A percentile compares a stretch with the other conserved stretches of the same genome.
These are phyloP conservation scores for Mrakia hoshinonis DNA, from an alignment of 768 basidiomycete genomes.

Conservation along the genomic window DNA sequence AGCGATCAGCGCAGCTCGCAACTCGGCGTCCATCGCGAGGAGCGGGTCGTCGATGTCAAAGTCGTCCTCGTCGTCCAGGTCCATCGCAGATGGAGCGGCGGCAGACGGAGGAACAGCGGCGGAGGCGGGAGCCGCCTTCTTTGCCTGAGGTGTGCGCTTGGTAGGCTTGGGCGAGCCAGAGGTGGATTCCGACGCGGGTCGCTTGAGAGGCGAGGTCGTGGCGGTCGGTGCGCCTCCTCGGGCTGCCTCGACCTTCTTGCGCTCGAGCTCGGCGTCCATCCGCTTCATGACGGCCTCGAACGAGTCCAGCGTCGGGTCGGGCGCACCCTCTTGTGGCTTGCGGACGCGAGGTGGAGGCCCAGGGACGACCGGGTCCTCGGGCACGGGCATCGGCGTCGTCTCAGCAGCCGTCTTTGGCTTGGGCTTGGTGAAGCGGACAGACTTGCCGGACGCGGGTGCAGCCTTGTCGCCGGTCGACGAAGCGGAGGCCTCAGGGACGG, in stretches of 20 bases:
- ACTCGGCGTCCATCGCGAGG: constrained; percentile 75
- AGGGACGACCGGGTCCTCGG: constrained; percentile 15
- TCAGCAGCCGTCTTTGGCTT: neutral
- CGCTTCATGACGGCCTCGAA: constrained; percentile 95
- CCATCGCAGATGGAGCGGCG: constrained; percentile 31
- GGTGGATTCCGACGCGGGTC: neutral
- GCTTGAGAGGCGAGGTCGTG: constrained; percentile 3
- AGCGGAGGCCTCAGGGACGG: neutral
- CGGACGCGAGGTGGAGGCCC: constrained; percentile 11
- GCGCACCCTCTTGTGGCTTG: constrained; percentile 11
- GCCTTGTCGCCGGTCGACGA: constrained; percentile 1
- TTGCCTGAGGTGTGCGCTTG: neutral
- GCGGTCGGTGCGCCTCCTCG: constrained; percentile 27
- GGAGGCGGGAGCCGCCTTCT: neutral
- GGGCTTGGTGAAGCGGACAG: constrained; percentile 8
- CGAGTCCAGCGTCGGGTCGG: constrained; percentile 68
- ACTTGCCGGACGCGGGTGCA: constrained; percentile 8
- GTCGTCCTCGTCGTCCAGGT: constrained; percentile 48
- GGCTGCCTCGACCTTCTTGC: constrained; percentile 23
- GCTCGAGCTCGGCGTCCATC: constrained; percentile 73
- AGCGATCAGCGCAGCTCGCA: constrained; percentile 53
- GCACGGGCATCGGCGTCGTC: constrained; percentile 21
- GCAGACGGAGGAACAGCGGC: neutral
- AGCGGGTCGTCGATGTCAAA: constrained; percentile 56
- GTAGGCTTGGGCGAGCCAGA: neutral